Conservation (phyloP, 163 green algal species). For the Scenedesmus sp. region DNA sequence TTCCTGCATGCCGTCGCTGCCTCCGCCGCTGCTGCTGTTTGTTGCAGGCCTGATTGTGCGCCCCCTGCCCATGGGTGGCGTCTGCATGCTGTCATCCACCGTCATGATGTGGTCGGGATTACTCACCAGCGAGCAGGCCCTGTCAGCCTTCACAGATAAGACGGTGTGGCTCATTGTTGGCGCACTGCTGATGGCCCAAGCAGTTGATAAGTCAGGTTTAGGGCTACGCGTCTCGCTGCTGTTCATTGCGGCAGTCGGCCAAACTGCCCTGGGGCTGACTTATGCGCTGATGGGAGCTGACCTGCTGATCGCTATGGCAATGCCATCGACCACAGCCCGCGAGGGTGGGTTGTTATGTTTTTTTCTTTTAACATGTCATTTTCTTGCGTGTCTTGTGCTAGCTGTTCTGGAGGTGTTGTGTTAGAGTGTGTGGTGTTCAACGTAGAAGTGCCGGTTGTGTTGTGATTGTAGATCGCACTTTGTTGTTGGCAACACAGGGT, state of each 20-base stretch:
- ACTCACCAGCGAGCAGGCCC: slow-evolving; percentile 84
- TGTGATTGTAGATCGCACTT: too few species aligned
- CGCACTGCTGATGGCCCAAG: slow-evolving; percentile 95
- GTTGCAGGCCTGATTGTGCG: slow-evolving; percentile 78
- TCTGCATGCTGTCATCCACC: slow-evolving; percentile 85
- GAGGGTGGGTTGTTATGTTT: too few species aligned
- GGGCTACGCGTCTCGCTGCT: slow-evolving; percentile 81
- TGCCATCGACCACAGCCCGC: slow-evolving; percentile 88
- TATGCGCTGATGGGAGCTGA: slow-evolving; percentile 84
- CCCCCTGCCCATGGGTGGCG: slow-evolving; percentile 91
- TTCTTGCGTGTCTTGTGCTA: too few species aligned
- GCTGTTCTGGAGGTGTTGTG: slow-evolving; percentile 33
- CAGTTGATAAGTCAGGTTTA: slow-evolving; percentile 90
- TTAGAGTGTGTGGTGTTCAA: neutral
- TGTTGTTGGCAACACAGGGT: too few species aligned
- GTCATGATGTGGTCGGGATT: slow-evolving; percentile 84
- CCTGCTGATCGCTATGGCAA: slow-evolving; percentile 81
- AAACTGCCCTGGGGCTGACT: slow-evolving; percentile 84
- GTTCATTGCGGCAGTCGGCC: slow-evolving; percentile 84
- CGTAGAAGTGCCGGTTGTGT: too few species aligned
- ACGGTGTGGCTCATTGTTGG: slow-evolving; percentile 98
- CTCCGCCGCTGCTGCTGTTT: neutral
- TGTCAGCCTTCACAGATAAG: slow-evolving; percentile 90
- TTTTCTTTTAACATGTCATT: too few species aligned
- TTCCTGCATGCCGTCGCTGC: neutral